Evolutionary conservation across 148 eudicot genomes (phyloP).

Genomic region (Polygonum maritimum): DNA sequence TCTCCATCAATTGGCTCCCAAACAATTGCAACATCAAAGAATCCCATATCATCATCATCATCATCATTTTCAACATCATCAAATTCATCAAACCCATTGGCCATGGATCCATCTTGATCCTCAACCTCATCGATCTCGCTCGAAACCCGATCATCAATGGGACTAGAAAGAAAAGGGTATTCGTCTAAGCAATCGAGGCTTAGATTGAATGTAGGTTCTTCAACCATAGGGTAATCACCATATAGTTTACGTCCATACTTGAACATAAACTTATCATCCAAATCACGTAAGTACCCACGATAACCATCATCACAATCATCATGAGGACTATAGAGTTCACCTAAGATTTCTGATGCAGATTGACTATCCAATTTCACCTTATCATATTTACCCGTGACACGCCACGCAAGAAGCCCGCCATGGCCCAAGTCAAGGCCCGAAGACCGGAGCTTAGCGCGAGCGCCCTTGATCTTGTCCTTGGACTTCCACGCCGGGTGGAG

Average conservation of each 20-base stretch:
- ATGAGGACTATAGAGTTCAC: slow-evolving; percentile 20
- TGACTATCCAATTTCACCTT: slow-evolving; percentile 24
- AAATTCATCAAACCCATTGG: slow-evolving; percentile 5
- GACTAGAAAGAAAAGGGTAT: not conserved
- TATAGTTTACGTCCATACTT: too few relatives aligned
- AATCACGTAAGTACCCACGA: slow-evolving; percentile 6
- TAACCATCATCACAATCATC: not conserved
- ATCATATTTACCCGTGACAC: slow-evolving; percentile 16
- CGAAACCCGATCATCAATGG: not conserved
- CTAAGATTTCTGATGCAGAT: slow-evolving; percentile 38
- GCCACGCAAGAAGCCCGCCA: slow-evolving; percentile 19
- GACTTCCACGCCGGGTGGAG: slow-evolving; percentile 41
- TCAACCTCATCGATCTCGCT: not conserved
- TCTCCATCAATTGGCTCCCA: slow-evolving; percentile 27
- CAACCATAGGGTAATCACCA: too few relatives aligned
- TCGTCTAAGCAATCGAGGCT: not conserved
- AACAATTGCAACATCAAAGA: slow-evolving; percentile 31
- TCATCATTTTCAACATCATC: slow-evolving; percentile 15
- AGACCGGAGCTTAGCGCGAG: slow-evolving; percentile 22
- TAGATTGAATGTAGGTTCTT: not conserved
- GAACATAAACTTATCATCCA: not conserved
- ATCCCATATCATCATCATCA: slow-evolving; percentile 26
- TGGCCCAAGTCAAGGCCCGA: slow-evolving; percentile 13
- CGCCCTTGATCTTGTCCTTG: slow-evolving; percentile 50
- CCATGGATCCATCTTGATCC: slow-evolving; percentile 1